These are phyloP conservation scores for Lomentospora prolificans DNA, from an alignment of 2,329 filamentous ascomycete genomes.

Conservation along the genomic window DNA sequence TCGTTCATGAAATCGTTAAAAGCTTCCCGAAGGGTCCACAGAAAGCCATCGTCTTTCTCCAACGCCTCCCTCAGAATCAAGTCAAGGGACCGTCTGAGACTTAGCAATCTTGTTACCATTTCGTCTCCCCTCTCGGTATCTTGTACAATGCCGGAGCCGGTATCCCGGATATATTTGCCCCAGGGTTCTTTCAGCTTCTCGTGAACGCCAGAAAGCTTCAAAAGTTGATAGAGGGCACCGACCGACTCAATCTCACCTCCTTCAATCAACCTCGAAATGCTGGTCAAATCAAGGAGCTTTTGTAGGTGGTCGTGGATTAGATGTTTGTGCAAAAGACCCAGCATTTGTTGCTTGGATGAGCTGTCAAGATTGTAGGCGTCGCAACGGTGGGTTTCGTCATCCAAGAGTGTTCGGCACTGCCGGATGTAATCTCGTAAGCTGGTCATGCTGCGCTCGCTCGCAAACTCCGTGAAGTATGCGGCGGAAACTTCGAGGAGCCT, in stretches of 20 bases:
- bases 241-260: conserved; percentile 60
- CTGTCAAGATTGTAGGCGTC: conserved; percentile 74
- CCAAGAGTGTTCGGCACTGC: conserved; percentile 58
- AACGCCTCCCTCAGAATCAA: conserved; percentile 70
- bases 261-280: conserved; percentile 64
- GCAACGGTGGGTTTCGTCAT: conserved; percentile 64
- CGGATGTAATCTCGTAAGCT: conserved; percentile 68
- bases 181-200: conserved; percentile 63
- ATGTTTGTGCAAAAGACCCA: conserved; percentile 61
- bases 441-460: conserved; percentile 51
- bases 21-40: conserved; percentile 69
- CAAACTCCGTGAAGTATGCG: conserved; percentile 60
- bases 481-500: conserved; percentile 59
- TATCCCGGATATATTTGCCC: conserved; percentile 64
- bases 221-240: conserved; percentile 65
- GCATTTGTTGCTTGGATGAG: conserved; percentile 68
- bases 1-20: conserved; percentile 93
- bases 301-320: conserved; percentile 60
- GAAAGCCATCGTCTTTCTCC: conserved; percentile 63
- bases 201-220: conserved; percentile 63
- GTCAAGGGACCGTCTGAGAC: conserved; percentile 72
- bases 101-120: conserved; percentile 77
- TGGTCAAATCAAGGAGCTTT: conserved; percentile 54
- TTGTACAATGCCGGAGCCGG: conserved; percentile 69
- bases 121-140: conserved; percentile 69